Evolutionary conservation across 805 yeast species (phyloP).

Genomic region (Scheffersomyces ergatensis): DNA sequence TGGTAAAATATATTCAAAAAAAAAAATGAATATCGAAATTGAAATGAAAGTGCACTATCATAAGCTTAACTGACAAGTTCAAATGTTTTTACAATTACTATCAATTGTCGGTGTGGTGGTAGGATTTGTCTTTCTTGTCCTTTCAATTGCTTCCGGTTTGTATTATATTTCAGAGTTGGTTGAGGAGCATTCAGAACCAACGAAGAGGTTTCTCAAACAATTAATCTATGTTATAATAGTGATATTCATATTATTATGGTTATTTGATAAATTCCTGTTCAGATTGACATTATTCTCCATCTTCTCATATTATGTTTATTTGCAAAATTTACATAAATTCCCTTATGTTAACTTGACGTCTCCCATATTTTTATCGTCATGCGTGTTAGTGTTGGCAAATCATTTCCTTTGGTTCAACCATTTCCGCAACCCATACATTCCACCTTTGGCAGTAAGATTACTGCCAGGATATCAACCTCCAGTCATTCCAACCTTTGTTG

Average conservation of each 20-base stretch:
- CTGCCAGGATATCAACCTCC: constrained; percentile 60
- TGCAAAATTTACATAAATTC: constrained; percentile 74
- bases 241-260: constrained; percentile 52
- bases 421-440: constrained; percentile 70
- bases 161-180: constrained; percentile 89
- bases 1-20: not conserved
- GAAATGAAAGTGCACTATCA: not conserved
- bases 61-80: too few species aligned
- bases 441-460: constrained; percentile 62
- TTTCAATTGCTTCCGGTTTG: constrained; percentile 80
- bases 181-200: constrained; percentile 88
- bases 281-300: constrained; percentile 65
- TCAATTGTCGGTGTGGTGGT: constrained; percentile 36
- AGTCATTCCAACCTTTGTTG: constrained; percentile 76
- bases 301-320: constrained; percentile 67
- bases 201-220: constrained; percentile 65
- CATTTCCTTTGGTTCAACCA: constrained; percentile 89
- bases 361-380: constrained; percentile 67
- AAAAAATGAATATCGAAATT: not conserved
- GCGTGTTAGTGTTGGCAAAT: constrained; percentile 70
- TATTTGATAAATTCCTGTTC: constrained; percentile 81
- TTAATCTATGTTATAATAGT: constrained; percentile 62
- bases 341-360: constrained; percentile 79
- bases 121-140: constrained; percentile 40
- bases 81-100: constrained; percentile 38